Percentiles rank a stretch among this genome's conserved stretches.
phyloP scores from a whole-genome alignment of 2,329 filamentous ascomycete species.

The Colletotrichum cuscutae region DNA sequence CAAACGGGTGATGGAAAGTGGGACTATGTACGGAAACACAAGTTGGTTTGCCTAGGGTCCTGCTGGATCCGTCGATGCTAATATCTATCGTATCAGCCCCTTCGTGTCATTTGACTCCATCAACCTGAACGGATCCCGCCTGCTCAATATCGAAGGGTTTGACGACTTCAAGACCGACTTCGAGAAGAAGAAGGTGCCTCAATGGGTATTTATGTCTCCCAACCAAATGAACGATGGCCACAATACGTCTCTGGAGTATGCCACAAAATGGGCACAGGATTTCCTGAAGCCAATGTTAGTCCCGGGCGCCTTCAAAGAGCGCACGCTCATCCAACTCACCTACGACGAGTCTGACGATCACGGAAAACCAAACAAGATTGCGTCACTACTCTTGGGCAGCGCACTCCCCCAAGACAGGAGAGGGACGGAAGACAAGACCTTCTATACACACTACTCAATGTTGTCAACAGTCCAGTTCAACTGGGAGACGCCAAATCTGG shows the following conservation, averaged over 20 bases:
- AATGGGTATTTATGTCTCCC: slow-evolving; percentile 72
- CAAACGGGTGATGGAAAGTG: slow-evolving; percentile 43
- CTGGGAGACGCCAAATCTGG: slow-evolving; percentile 54
- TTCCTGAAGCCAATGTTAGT: slow-evolving; percentile 65
- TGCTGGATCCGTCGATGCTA: neutral
- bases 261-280: slow-evolving; percentile 60
- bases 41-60: slow-evolving; percentile 24
- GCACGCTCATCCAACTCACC: slow-evolving; percentile 66
- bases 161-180: slow-evolving; percentile 70
- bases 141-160: slow-evolving; percentile 71
- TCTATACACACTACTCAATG: slow-evolving; percentile 58
- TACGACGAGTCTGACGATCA: slow-evolving; percentile 69
- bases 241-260: slow-evolving; percentile 61
- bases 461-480: slow-evolving; percentile 53
- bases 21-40: slow-evolving; percentile 38
- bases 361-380: slow-evolving; percentile 62
- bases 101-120: slow-evolving; percentile 56
- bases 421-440: slow-evolving; percentile 62
- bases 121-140: slow-evolving; percentile 53
- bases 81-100: slow-evolving; percentile 45
- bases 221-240: slow-evolving; percentile 76
- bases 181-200: slow-evolving; percentile 65
- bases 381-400: slow-evolving; percentile 64
- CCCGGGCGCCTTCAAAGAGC: slow-evolving; percentile 60
- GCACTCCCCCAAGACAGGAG: slow-evolving; percentile 57